These are phyloP conservation scores for Cryphonectria japonica DNA, from an alignment of 2,329 filamentous ascomycete genomes.

Conservation along the genomic window DNA sequence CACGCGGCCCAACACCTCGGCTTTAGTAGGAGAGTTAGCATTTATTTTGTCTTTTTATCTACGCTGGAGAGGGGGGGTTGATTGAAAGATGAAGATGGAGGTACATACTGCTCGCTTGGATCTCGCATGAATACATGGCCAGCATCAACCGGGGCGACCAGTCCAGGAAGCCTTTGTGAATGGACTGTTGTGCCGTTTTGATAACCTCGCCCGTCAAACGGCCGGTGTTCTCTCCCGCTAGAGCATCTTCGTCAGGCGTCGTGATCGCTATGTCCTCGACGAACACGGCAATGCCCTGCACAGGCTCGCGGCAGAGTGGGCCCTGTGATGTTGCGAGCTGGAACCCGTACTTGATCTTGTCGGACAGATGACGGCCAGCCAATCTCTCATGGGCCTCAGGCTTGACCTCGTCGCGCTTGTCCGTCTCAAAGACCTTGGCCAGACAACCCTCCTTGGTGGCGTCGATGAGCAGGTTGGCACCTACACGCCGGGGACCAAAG, in stretches of 20 bases:
- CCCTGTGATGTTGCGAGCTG: conserved; percentile 89
- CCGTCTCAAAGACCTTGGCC: conserved; percentile 65
- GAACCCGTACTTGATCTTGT: conserved; percentile 93
- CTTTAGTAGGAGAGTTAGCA: conserved; percentile 42
- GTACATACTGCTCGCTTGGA: conserved; percentile 82
- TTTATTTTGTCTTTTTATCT: neutral
- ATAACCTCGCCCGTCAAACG: conserved; percentile 92
- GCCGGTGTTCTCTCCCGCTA: conserved; percentile 69
- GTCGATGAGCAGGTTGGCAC: conserved; percentile 90
- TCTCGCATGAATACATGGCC: conserved; percentile 97
- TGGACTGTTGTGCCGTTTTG: conserved; percentile 82
- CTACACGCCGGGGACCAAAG: conserved; percentile 83
- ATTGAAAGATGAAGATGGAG: neutral
- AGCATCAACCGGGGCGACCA: conserved; percentile 95
- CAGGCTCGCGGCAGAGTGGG: conserved; percentile 87
- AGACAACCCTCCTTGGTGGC: conserved; percentile 73
- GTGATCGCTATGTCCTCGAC: conserved; percentile 77
- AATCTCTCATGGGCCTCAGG: conserved; percentile 54
- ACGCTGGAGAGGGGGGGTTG: neutral
- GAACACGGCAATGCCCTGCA: conserved; percentile 91
- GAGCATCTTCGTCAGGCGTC: conserved; percentile 51
- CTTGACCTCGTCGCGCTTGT: conserved; percentile 38
- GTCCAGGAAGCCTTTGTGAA: conserved; percentile 85
- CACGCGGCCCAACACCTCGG: conserved; percentile 91
- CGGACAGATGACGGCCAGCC: conserved; percentile 71